Conservation (phyloP, 495 filamentous ascomycete species). For the Trichoderma virens region DNA sequence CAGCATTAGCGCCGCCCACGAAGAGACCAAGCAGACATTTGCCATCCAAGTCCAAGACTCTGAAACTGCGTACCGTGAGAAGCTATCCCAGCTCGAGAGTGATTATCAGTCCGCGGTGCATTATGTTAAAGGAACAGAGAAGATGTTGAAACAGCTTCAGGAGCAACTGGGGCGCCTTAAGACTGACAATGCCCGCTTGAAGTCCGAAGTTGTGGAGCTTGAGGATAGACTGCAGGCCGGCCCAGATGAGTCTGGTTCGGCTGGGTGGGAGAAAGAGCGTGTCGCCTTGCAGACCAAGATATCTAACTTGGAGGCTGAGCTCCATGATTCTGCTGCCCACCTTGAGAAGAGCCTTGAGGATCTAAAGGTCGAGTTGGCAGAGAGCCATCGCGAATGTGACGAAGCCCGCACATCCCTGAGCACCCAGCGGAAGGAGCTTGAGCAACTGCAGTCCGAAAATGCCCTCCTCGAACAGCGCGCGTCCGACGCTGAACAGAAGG, state of each 20-base stretch:
- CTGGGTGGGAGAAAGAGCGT: constrained; percentile 73
- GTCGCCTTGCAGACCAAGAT: constrained; percentile 57
- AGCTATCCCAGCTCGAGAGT: constrained; percentile 84
- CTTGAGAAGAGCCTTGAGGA: constrained; percentile 65
- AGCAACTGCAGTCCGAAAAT: constrained; percentile 78
- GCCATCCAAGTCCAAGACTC: constrained; percentile 76
- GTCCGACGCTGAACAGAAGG: constrained; percentile 84
- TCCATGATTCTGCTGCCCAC: constrained; percentile 52
- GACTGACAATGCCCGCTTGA: constrained; percentile 70
- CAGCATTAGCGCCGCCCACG: constrained; percentile 66
- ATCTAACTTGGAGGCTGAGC: constrained; percentile 55
- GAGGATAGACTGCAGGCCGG: constrained; percentile 40
- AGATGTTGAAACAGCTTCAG: constrained; percentile 98
- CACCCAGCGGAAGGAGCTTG: constrained; percentile 58
- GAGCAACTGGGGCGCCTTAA: constrained; percentile 88
- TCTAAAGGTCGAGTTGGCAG: constrained; percentile 58
- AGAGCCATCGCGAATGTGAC: constrained; percentile 60
- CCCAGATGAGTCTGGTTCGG: constrained; percentile 26
- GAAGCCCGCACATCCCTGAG: constrained; percentile 51
- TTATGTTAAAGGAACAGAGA: constrained; percentile 97
- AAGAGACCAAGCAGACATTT: constrained; percentile 68
- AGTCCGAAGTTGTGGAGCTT: constrained; percentile 63
- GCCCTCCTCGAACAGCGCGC: constrained; percentile 69
- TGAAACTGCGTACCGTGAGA: constrained; percentile 78
- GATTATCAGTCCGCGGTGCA: constrained; percentile 99